Percentiles rank a stretch among this genome's conserved stretches.
Evolutionary conservation across 345 rosid genomes (phyloP).

Genomic region (Schrenkiella parvula): DNA sequence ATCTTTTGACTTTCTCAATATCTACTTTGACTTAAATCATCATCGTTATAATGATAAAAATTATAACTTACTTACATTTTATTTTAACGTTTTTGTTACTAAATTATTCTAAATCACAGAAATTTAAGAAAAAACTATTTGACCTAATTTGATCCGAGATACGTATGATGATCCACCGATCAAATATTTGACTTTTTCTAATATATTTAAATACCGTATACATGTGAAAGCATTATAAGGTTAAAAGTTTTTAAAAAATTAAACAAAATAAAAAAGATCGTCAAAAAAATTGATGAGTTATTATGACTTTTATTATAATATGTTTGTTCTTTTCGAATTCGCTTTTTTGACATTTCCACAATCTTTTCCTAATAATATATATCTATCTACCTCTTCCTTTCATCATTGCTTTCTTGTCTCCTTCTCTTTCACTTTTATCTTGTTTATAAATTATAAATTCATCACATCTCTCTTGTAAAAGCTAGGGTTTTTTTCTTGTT

Average conservation of each 20-base stretch:
- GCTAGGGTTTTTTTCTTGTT: conserved; percentile 30
- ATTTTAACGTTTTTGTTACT: background rate
- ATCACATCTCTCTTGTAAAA: conserved; percentile 19
- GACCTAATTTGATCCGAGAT: background rate
- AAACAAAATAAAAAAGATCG: conserved; percentile 2
- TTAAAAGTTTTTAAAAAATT: background rate
- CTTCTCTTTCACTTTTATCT: conserved; percentile 29
- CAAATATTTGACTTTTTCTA: background rate
- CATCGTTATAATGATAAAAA: background rate
- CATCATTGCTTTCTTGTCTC: conserved; percentile 30
- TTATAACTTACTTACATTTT: background rate
- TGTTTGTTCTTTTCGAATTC: conserved; percentile 21
- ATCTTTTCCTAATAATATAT: conserved; percentile 26
- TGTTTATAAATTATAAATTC: conserved; percentile 1
- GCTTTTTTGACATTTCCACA: conserved; percentile 18
- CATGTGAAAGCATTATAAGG: conserved; percentile 26
- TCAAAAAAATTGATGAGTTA: background rate
- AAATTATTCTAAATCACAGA: background rate
- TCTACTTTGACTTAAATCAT: background rate
- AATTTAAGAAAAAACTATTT: background rate
- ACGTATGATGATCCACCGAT: background rate
- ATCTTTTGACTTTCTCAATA: conserved; percentile 17
- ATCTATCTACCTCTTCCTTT: background rate
- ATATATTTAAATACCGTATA: background rate
- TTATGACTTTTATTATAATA: conserved; percentile 21